Evolutionary conservation across 1,284 basidiomycete genomes (phyloP).

Genomic region (Trichosporon coremiiforme): DNA sequence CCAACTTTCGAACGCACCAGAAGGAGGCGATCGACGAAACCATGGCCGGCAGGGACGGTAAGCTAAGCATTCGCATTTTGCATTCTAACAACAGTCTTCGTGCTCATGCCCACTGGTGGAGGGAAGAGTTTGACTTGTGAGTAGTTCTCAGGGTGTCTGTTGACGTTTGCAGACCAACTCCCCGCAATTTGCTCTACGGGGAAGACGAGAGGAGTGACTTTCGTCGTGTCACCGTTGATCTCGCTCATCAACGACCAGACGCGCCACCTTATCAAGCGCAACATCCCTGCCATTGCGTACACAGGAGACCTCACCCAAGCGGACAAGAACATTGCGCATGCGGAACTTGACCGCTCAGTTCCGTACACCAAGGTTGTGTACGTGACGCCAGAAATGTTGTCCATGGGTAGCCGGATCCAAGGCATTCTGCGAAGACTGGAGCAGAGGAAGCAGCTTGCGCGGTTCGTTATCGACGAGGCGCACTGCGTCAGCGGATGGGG

Average conservation of each 20-base stretch:
- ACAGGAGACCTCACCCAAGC: slow-evolving; percentile 63
- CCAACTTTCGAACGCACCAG: slow-evolving; percentile 78
- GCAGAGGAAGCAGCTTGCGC: slow-evolving; percentile 65
- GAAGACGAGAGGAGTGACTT: slow-evolving; percentile 75
- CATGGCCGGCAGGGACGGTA: slow-evolving; percentile 70
- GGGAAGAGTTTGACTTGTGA: slow-evolving; percentile 82
- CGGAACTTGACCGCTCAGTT: slow-evolving; percentile 57
- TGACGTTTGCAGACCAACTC: slow-evolving; percentile 62
- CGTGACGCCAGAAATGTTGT: slow-evolving; percentile 89
- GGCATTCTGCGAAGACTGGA: slow-evolving; percentile 66
- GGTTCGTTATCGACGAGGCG: slow-evolving; percentile 95
- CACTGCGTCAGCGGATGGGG: slow-evolving; percentile 75
- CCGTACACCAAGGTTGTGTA: slow-evolving; percentile 69
- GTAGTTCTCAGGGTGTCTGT: slow-evolving; percentile 31
- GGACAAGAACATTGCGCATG: slow-evolving; percentile 58
- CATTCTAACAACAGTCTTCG: slow-evolving; percentile 65
- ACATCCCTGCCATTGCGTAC: slow-evolving; percentile 72
- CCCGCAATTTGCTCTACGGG: slow-evolving; percentile 80
- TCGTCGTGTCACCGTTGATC: slow-evolving; percentile 87
- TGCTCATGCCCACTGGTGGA: slow-evolving; percentile 95
- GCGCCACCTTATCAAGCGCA: slow-evolving; percentile 65
- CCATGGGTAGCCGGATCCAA: slow-evolving; percentile 65
- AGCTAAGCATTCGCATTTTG: too few relatives aligned
- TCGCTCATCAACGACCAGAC: slow-evolving; percentile 93
- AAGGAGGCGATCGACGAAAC: slow-evolving; percentile 79